Percentiles rank a stretch among this genome's conserved stretches.
phyloP scores from a whole-genome alignment of 306 rosid species.

The Quercus suber region DNA sequence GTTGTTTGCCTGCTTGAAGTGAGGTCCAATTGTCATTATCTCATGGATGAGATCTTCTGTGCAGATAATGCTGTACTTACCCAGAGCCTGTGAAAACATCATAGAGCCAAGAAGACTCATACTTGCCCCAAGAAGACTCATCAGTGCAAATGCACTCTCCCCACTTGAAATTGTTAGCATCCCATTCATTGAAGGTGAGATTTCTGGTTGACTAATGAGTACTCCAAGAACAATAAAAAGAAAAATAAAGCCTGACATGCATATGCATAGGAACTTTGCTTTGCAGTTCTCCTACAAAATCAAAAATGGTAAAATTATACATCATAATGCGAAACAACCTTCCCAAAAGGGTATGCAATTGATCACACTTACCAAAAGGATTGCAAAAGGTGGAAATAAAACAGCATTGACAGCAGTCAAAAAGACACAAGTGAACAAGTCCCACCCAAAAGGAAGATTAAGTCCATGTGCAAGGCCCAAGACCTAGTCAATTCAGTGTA shows the following conservation, averaged over 20 bases:
- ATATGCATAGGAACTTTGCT: conserved; percentile 51
- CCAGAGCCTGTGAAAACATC: too few species aligned
- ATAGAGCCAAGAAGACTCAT: too few species aligned
- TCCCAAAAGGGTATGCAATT: conserved; percentile 4
- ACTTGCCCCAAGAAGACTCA: conserved; percentile 96
- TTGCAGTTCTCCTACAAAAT: conserved; percentile 59
- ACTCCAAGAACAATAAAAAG: conserved; percentile 62
- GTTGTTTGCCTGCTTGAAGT: too few species aligned
- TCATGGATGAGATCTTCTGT: too few species aligned
- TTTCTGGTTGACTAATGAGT: conserved; percentile 61
- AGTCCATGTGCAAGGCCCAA: conserved; percentile 88
- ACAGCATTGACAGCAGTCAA: conserved; percentile 65
- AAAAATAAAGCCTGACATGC: conserved; percentile 59
- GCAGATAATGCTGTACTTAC: too few species aligned
- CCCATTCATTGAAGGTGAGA: conserved; percentile 66
- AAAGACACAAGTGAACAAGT: conserved; percentile 86
- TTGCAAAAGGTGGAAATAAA: conserved; percentile 62
- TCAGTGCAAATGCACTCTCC: conserved; percentile 81
- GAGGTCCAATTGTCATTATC: too few species aligned
- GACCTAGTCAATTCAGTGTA: conserved; percentile 53
- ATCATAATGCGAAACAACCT: neutral
- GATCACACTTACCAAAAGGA: conserved; percentile 61
- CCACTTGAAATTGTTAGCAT: conserved; percentile 63
- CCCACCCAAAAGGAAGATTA: conserved; percentile 91
- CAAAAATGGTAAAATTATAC: conserved; percentile 18